Base-by-base conservation (phyloP, 2,329 filamentous ascomycete species). In the Rhinocladiella similis region DNA sequence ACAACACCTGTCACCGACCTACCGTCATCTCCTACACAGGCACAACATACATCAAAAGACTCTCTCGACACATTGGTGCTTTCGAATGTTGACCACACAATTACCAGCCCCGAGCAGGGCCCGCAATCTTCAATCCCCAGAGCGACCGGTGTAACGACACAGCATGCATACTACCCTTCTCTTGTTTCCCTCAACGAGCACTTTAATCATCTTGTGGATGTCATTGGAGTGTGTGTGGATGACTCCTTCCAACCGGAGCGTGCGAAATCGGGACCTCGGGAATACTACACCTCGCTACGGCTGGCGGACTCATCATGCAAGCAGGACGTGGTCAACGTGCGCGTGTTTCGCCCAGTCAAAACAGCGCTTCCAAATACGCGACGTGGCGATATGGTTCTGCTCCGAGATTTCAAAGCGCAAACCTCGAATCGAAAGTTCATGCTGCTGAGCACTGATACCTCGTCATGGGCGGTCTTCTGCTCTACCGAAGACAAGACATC, bases 391-490 rank as follows among this genome's bases (percentile, higher is more conserved):
- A 68, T 70, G 2, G 65, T 80, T 33, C 65, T 80, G 1, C 69
- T 80, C 7, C 71, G 76, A 13, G 70, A 78, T 55, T 77, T 80
- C 63, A 73, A 73, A 56, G 74, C 79, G 7, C 69, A 73, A 39
- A 75, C 67, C 55, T 66, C 70, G 47, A 67, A 75, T 13, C 70
- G 73, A 59, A 70, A 68, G 5, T 65, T 75, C 50, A 70, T 71
- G 56, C 68, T 80, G 2, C 60, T 75, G 47, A 78, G 74, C 60
- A 68, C 66, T 2, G 68, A 73, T 12, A 68, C 68, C 14, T 78
- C 76, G 55, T 70, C 76, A 10, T 80, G 77, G 77, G 76, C 72
- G 9, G 74, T 79, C 3, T 78, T 79, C 61, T 57, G 46, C 33
- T 49, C 14, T 35, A 57, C 22, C 45, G 56, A 12, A 41, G 55